Percentiles rank a stretch among this genome's conserved stretches.
phyloP scores from a whole-genome alignment of 331 rosid genomes.

The Saraca asoca region DNA sequence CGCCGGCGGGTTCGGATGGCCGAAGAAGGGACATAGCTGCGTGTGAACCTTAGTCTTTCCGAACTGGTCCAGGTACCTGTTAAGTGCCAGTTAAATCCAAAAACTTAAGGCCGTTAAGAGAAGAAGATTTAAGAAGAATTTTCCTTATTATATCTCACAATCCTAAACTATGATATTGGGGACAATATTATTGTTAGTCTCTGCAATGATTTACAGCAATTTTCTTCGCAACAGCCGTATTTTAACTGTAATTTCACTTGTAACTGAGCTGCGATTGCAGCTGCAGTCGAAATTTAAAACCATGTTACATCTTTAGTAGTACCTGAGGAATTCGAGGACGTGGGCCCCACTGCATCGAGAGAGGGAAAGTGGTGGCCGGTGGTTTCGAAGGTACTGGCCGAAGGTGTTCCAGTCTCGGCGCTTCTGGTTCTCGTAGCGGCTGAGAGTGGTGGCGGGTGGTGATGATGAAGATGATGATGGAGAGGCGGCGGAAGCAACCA shows the following conservation, averaged over 20 bases:
- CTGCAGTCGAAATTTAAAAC: too few relatives aligned
- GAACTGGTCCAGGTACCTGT: slow-evolving; percentile 62
- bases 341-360: slow-evolving; percentile 74
- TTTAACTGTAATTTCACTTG: too few relatives aligned
- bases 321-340: slow-evolving; percentile 68
- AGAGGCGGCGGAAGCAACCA: not conserved
- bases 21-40: slow-evolving; percentile 72
- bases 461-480: slow-evolving; percentile 16
- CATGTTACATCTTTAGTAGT: too few relatives aligned
- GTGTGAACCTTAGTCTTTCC: slow-evolving; percentile 79
- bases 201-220: too few relatives aligned
- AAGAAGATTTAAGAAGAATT: too few relatives aligned
- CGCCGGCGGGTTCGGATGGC: slow-evolving; percentile 80
- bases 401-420: slow-evolving; percentile 87
- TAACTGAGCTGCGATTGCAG: too few relatives aligned
- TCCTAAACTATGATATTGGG: too few relatives aligned
- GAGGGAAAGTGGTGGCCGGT: slow-evolving; percentile 69
- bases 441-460: slow-evolving; percentile 38
- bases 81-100: too few relatives aligned
- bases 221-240: too few relatives aligned
- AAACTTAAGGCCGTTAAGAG: too few relatives aligned
- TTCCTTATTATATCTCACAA: too few relatives aligned
- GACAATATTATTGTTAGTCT: too few relatives aligned
- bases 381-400: slow-evolving; percentile 81
- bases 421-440: slow-evolving; percentile 83